A percentile compares a stretch with the other conserved stretches of the same genome.
These are phyloP conservation scores for Gelatoporia subvermispora DNA, from an alignment of 768 basidiomycete genomes.

Conservation along the genomic window DNA sequence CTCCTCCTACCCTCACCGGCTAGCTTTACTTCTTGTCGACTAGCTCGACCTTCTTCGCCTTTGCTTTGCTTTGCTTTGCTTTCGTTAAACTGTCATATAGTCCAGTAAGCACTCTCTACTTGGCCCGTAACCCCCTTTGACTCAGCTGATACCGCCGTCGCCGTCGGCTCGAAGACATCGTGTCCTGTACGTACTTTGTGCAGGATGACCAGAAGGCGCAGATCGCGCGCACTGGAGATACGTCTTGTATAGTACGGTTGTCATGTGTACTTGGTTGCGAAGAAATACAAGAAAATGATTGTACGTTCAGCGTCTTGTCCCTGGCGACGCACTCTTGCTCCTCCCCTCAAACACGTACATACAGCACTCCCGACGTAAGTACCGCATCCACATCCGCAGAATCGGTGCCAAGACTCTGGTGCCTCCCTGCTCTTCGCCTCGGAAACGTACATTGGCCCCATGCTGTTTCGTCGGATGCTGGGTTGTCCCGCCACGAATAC, in stretches of 20 bases:
- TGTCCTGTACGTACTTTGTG: not conserved
- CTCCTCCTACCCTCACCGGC: slow-evolving; percentile 7
- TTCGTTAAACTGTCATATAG: slow-evolving; percentile 13
- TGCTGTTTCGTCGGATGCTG: too few species aligned
- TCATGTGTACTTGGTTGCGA: too few species aligned
- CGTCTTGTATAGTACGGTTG: not conserved
- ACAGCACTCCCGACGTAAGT: slow-evolving; percentile 29
- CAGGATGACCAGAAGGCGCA: not conserved
- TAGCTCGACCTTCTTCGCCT: slow-evolving; percentile 21
- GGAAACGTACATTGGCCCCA: not conserved
- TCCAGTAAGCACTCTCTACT: too few species aligned
- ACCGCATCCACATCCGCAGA: slow-evolving; percentile 38
- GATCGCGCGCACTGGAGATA: not conserved
- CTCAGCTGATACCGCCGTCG: slow-evolving; percentile 1
- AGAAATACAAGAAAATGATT: not conserved
- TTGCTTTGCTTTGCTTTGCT: slow-evolving; percentile 6
- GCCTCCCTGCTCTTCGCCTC: slow-evolving; percentile 5
- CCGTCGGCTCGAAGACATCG: not conserved
- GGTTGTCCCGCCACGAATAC: too few species aligned
- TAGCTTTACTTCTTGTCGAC: slow-evolving; percentile 19
- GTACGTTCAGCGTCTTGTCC: slow-evolving; percentile 13
- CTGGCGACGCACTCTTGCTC: slow-evolving; percentile 34
- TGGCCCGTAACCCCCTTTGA: not conserved
- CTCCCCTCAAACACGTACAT: slow-evolving; percentile 36
- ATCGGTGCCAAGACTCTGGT: slow-evolving; percentile 35